These are phyloP conservation scores for Nicotiana rustica DNA, from an alignment of 305 asterid species.

Conservation along the genomic window DNA sequence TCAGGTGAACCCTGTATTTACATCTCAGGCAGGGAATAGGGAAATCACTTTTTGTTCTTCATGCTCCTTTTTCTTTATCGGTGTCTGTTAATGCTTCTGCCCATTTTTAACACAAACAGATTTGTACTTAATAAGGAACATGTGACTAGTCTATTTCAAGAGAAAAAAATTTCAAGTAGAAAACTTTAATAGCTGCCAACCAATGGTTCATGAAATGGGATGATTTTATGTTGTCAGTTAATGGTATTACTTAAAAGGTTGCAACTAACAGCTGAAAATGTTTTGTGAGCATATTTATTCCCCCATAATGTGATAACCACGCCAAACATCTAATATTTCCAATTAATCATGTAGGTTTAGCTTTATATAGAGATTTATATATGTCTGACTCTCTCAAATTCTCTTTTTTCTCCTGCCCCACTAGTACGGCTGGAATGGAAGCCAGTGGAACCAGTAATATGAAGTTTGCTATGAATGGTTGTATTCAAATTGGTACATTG, in stretches of 20 bases:
- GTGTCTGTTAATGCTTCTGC: neutral
- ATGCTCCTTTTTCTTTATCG: neutral
- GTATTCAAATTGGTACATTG: conserved; percentile 83
- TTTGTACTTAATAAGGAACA: neutral
- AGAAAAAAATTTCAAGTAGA: neutral
- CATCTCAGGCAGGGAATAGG: neutral
- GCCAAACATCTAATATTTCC: neutral
- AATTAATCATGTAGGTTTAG: neutral
- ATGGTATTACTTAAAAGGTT: neutral
- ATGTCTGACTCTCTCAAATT: conserved; percentile 33
- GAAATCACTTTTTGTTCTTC: conserved; percentile 4
- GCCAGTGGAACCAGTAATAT: conserved; percentile 99
- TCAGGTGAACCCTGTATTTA: conserved; percentile 18
- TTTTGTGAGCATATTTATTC: conserved; percentile 11
- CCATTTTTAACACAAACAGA: neutral
- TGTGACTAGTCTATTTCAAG: neutral
- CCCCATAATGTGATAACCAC: neutral
- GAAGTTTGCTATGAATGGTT: conserved; percentile 96
- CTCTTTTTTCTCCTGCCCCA: conserved; percentile 36
- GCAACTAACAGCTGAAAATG: neutral
- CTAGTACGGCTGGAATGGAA: conserved; percentile 97
- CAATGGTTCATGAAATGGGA: neutral
- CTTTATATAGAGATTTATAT: conserved; percentile 10
- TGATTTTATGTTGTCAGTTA: conserved; percentile 1
- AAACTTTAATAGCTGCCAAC: neutral